Conservation (phyloP, 2,329 filamentous ascomycete species). For the Sporothrix dimorphospora region DNA sequence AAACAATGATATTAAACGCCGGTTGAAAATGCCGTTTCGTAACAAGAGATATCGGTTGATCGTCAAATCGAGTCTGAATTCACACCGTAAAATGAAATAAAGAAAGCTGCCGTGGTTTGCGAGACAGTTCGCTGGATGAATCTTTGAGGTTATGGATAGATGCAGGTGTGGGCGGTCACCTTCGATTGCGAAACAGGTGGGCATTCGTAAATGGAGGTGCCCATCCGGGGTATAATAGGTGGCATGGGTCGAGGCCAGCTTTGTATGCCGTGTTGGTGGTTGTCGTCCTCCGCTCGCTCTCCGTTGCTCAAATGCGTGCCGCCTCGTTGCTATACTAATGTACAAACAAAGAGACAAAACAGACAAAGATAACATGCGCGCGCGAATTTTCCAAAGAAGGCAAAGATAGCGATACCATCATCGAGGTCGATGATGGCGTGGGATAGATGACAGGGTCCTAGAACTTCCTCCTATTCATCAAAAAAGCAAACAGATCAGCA, state of each 20-base stretch:
- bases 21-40: slow-evolving; percentile 21
- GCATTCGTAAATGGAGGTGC: neutral
- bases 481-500: slow-evolving; percentile 32
- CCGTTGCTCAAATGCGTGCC: slow-evolving; percentile 12
- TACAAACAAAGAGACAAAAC: slow-evolving; percentile 22
- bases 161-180: neutral
- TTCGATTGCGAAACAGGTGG: neutral
- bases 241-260: neutral
- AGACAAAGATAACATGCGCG: slow-evolving; percentile 17
- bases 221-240: neutral
- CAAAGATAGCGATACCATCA: slow-evolving; percentile 25
- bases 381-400: slow-evolving; percentile 7
- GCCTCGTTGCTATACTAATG: slow-evolving; percentile 24
- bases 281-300: slow-evolving; percentile 21
- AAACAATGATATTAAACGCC: slow-evolving; percentile 18
- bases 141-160: neutral
- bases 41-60: neutral
- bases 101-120: neutral
- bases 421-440: slow-evolving; percentile 26
- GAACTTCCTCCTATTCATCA: slow-evolving; percentile 33
- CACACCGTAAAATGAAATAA: neutral
- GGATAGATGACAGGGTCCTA: slow-evolving; percentile 32
- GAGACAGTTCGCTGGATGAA: neutral
- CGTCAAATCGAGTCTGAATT: neutral
- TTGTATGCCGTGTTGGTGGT: neutral